Conservation (phyloP, 805 yeast species). For the Millerozyma miso region DNA sequence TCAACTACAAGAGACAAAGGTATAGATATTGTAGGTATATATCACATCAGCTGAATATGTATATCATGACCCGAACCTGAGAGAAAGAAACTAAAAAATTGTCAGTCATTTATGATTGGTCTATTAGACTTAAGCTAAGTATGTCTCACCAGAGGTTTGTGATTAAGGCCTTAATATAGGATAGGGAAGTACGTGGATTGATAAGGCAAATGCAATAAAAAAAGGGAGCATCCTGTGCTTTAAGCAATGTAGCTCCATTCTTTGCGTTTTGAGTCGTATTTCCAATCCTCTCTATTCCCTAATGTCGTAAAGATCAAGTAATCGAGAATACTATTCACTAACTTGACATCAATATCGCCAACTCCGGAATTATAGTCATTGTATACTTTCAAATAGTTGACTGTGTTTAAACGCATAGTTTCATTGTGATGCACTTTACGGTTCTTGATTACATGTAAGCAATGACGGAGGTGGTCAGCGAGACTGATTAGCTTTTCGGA, state of each 20-base stretch:
- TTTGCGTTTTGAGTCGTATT: slow-evolving; percentile 13
- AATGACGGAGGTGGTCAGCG: slow-evolving; percentile 9
- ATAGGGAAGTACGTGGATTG: too few relatives aligned
- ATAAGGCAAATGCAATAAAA: too few relatives aligned
- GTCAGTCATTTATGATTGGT: too few relatives aligned
- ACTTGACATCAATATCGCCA: slow-evolving; percentile 12
- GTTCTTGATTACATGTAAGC: slow-evolving; percentile 4
- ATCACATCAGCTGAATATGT: too few relatives aligned
- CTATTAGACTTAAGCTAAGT: too few relatives aligned
- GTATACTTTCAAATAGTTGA: slow-evolving; percentile 11
- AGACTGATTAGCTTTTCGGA: slow-evolving; percentile 10
- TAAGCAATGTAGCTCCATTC: slow-evolving; percentile 14
- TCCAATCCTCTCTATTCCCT: slow-evolving; percentile 19
- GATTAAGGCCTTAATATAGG: too few relatives aligned
- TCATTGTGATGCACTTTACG: slow-evolving; percentile 3
- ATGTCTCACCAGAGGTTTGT: too few relatives aligned
- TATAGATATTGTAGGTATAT: too few relatives aligned
- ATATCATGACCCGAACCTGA: too few relatives aligned
- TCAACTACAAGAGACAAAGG: too few relatives aligned
- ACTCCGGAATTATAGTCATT: slow-evolving; percentile 5
- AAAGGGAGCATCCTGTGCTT: too few relatives aligned
- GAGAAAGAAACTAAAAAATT: too few relatives aligned
- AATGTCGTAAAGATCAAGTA: slow-evolving; percentile 13
- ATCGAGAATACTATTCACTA: slow-evolving; percentile 26
- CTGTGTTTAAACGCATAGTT: slow-evolving; percentile 10